Conservation (phyloP, 768 basidiomycete genomes). For the Collybia nuda region DNA sequence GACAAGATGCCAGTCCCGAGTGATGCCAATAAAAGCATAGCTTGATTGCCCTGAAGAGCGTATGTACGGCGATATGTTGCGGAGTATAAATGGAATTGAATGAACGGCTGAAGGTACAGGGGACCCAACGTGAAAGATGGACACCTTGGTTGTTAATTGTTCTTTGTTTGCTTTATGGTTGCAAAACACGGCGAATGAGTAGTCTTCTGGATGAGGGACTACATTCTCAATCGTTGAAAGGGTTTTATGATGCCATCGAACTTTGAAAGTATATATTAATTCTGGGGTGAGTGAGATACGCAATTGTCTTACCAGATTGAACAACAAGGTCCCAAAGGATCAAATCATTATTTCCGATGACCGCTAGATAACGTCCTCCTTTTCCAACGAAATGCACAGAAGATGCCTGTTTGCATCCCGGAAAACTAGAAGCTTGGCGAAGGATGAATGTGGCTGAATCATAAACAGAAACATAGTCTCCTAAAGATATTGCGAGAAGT, state of each 20-base stretch:
- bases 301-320: slow-evolving; percentile 50
- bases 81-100: slow-evolving; percentile 63
- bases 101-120: slow-evolving; percentile 40
- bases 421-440: slow-evolving; percentile 56
- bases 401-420: slow-evolving; percentile 45
- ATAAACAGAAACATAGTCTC: slow-evolving; percentile 69
- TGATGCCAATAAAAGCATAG: slow-evolving; percentile 71
- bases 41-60: slow-evolving; percentile 26
- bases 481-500: slow-evolving; percentile 73
- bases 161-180: slow-evolving; percentile 24
- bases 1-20: slow-evolving; percentile 61
- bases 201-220: slow-evolving; percentile 55
- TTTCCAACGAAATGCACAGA: slow-evolving; percentile 67
- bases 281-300: not conserved
- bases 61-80: slow-evolving; percentile 41
- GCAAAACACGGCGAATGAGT: slow-evolving; percentile 61
- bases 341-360: slow-evolving; percentile 46
- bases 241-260: slow-evolving; percentile 55
- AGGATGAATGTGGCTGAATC: slow-evolving; percentile 64
- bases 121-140: slow-evolving; percentile 48
- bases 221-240: slow-evolving; percentile 37
- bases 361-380: slow-evolving; percentile 69
- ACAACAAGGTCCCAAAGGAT: slow-evolving; percentile 74
- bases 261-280: slow-evolving; percentile 28
- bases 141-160: slow-evolving; percentile 35